A percentile compares a stretch with the other conserved stretches of the same genome.
Evolutionary conservation across 2,329 filamentous ascomycete genomes (phyloP).

Genomic region (Pseudogymnoascus sp.): DNA sequence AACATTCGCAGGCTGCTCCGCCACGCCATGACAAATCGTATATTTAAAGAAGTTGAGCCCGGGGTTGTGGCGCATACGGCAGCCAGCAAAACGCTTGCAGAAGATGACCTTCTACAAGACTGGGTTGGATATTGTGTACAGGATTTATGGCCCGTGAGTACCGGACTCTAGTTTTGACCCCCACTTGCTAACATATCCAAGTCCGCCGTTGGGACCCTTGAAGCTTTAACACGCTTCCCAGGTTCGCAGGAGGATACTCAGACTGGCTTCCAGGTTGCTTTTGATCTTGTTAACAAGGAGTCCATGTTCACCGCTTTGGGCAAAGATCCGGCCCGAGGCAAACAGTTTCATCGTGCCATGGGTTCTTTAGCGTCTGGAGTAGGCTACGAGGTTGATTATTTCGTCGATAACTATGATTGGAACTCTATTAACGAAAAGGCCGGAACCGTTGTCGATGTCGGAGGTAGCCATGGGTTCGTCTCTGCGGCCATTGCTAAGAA

Average conservation of each 20-base stretch:
- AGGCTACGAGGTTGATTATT: slow-evolving; percentile 46
- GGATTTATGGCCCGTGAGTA: slow-evolving; percentile 36
- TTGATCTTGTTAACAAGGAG: slow-evolving; percentile 42
- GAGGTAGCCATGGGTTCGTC: slow-evolving; percentile 52
- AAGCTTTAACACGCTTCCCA: slow-evolving; percentile 39
- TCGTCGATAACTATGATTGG: slow-evolving; percentile 49
- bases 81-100: slow-evolving; percentile 43
- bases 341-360: slow-evolving; percentile 50
- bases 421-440: slow-evolving; percentile 35
- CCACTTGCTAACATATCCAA: slow-evolving; percentile 21
- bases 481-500: slow-evolving; percentile 45
- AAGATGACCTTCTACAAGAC: slow-evolving; percentile 41
- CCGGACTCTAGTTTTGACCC: neutral
- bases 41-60: slow-evolving; percentile 47
- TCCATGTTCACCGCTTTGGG: slow-evolving; percentile 48
- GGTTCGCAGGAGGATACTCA: slow-evolving; percentile 41
- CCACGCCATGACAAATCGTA: slow-evolving; percentile 47
- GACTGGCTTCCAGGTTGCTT: slow-evolving; percentile 45
- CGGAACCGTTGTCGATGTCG: slow-evolving; percentile 50
- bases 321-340: slow-evolving; percentile 40
- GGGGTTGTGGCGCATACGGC: slow-evolving; percentile 49
- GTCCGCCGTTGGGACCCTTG: slow-evolving; percentile 39
- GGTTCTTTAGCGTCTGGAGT: slow-evolving; percentile 46
- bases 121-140: slow-evolving; percentile 51
- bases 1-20: slow-evolving; percentile 44